phyloP scores from a whole-genome alignment of 164 flowering plant genomes.

The Liriodendron chinense region DNA sequence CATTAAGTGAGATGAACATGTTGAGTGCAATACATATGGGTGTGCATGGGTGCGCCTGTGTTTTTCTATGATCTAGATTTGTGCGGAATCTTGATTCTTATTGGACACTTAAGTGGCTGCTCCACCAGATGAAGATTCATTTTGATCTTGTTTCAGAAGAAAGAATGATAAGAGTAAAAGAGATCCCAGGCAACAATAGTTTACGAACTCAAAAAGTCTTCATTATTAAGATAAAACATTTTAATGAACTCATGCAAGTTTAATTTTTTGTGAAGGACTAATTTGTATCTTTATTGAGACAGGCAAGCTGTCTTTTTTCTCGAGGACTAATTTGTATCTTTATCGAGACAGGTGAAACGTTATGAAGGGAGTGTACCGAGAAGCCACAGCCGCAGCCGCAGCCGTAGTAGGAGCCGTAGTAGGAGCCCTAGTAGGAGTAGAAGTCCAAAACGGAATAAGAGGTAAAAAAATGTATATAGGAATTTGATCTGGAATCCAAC shows the following conservation, averaged over 20 bases:
- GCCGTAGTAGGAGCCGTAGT: constrained; percentile 32
- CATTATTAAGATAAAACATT: too few relatives aligned
- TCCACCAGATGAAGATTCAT: too few relatives aligned
- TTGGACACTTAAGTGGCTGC: too few relatives aligned
- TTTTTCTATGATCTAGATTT: too few relatives aligned
- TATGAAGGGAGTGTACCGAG: constrained; percentile 63
- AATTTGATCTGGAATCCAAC: neutral
- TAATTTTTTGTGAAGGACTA: neutral
- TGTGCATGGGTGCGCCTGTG: too few relatives aligned
- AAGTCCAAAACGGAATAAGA: constrained; percentile 24
- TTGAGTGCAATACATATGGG: too few relatives aligned
- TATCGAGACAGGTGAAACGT: constrained; percentile 51
- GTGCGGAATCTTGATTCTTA: too few relatives aligned
- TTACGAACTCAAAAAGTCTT: too few relatives aligned
- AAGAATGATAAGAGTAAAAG: neutral
- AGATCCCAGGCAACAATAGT: too few relatives aligned
- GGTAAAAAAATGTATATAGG: constrained; percentile 12
- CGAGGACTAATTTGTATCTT: neutral
- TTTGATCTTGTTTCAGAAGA: neutral
- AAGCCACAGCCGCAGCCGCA: constrained; percentile 40
- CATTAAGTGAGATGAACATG: too few relatives aligned
- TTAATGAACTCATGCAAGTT: too few relatives aligned
- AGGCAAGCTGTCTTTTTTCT: too few relatives aligned
- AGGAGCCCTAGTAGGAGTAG: constrained; percentile 28
- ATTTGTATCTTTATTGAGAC: constrained; percentile 1